Base-by-base conservation (phyloP, 2,329 filamentous ascomycete species). In the Colletotrichum zoysiae region DNA sequence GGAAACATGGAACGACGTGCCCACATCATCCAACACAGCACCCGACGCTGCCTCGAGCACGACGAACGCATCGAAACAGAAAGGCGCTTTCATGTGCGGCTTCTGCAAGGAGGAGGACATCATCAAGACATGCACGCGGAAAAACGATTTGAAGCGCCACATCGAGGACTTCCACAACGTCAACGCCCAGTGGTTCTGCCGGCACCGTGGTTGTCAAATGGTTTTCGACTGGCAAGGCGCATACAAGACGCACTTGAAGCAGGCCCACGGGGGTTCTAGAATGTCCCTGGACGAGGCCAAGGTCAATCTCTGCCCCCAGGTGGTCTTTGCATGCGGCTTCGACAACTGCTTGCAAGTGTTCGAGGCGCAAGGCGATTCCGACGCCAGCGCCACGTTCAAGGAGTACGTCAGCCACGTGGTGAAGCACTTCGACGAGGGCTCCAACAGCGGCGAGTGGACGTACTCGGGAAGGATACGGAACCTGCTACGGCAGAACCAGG, bases 271-370 rank as follows among this genome's bases (percentile, higher is more conserved):
- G 57, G 83, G 83, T 33, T 82, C 81, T 2, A 78, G 82, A 20
- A 82, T 83, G 78, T 79, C 79, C 18, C 78, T 84, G 30, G 82
- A 83, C 66, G 81, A 84, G 46, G 82, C 81, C 74, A 84, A 81
- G 74, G 79, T 84, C 50, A 81, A 79, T 35, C 76, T 86, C 6
- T 86, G 84, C 69, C 82, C 82, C 1, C 85, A 86, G 74, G 82
- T 84, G 3, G 81, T 86, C 30, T 86, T 86, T 71, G 85, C 84
- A 23, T 86, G 85, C 73, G 85, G 85, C 14, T 86, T 86, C 67
- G 81, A 82, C 66, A 81, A 81, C 61, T 86, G 85, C 73, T 73
- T 77, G 14, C 78, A 82, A n/a, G 80, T 86, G 2, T 84, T 85
- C 50, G 85, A 86, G 74, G 81, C 84, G 0, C 74, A 79, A 11